Percentiles rank a stretch among this genome's conserved stretches.
These are phyloP conservation scores for Zanthoxylum bungeanum DNA, from an alignment of 345 rosid genomes.

Conservation along the genomic window DNA sequence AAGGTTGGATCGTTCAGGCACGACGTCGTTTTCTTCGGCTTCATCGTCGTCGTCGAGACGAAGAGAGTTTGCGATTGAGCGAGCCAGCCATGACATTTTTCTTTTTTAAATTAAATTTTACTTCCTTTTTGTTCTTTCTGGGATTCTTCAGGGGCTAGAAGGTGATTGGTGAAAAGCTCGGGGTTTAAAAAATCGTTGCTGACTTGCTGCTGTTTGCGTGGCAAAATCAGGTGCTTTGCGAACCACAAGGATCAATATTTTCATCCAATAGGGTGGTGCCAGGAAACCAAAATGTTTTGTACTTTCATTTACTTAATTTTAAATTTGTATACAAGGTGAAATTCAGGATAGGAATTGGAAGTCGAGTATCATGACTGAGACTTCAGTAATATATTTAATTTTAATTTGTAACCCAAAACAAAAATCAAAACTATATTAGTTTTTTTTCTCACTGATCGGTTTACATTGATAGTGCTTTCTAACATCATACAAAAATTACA, in stretches of 20 bases:
- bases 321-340: too few species aligned
- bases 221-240: slow-evolving; percentile 10
- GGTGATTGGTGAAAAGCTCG: slow-evolving; percentile 11
- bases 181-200: slow-evolving; percentile 18
- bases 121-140: neutral
- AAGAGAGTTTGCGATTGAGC: slow-evolving; percentile 77
- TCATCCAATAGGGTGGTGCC: neutral
- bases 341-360: too few species aligned
- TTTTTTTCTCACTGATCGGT: too few species aligned
- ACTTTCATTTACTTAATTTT: too few species aligned
- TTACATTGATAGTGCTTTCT: too few species aligned
- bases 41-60: slow-evolving; percentile 64
- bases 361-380: too few species aligned
- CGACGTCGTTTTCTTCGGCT: slow-evolving; percentile 33
- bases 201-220: slow-evolving; percentile 6
- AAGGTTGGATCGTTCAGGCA: slow-evolving; percentile 1
- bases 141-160: slow-evolving; percentile 19
- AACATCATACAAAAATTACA: too few species aligned
- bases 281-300: slow-evolving; percentile 13
- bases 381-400: too few species aligned
- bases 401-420: too few species aligned
- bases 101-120: too few species aligned
- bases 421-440: too few species aligned
- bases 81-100: slow-evolving; percentile 83
- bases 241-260: neutral